Evolutionary conservation across 768 basidiomycete species (phyloP).

Genomic region (Leccinum pellstonianum): DNA sequence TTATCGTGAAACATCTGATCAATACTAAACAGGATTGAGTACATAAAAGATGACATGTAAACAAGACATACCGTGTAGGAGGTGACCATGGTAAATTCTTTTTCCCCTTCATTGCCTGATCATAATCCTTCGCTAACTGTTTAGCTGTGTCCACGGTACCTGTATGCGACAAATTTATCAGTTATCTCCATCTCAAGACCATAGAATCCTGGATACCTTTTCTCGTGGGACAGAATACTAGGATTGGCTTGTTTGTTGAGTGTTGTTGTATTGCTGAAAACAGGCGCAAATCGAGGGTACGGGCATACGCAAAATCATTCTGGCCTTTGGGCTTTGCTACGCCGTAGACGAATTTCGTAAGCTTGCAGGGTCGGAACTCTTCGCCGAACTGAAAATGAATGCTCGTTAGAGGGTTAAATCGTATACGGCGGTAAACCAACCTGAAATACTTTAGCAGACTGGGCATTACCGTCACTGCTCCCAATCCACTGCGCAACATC

Average conservation of each 20-base stretch:
- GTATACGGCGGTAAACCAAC: conserved; percentile 36
- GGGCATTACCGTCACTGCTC: conserved; percentile 31
- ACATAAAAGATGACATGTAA: not conserved
- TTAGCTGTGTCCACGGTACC: conserved; percentile 71
- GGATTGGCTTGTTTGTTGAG: conserved; percentile 75
- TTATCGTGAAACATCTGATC: conserved; percentile 64
- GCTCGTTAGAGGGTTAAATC: not conserved
- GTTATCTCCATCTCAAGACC: not conserved
- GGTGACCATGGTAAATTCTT: conserved; percentile 66
- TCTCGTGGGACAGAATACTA: conserved; percentile 87
- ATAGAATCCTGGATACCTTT: conserved; percentile 53
- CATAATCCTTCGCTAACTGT: conserved; percentile 70
- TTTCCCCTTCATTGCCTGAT: conserved; percentile 49
- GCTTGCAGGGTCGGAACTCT: conserved; percentile 83
- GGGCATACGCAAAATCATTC: conserved; percentile 80
- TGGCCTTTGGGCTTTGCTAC: conserved; percentile 57
- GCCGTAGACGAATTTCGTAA: conserved; percentile 71
- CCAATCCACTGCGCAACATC: conserved; percentile 92
- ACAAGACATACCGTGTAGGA: conserved; percentile 45
- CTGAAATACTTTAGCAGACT: conserved; percentile 64
- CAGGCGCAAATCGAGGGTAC: conserved; percentile 67
- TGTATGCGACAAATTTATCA: conserved; percentile 20
- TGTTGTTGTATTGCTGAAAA: conserved; percentile 73
- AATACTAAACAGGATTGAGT: conserved; percentile 40
- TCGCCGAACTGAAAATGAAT: conserved; percentile 74